These are phyloP conservation scores for Leccinum barrowsii DNA, from an alignment of 768 basidiomycete genomes.

Conservation along the genomic window DNA sequence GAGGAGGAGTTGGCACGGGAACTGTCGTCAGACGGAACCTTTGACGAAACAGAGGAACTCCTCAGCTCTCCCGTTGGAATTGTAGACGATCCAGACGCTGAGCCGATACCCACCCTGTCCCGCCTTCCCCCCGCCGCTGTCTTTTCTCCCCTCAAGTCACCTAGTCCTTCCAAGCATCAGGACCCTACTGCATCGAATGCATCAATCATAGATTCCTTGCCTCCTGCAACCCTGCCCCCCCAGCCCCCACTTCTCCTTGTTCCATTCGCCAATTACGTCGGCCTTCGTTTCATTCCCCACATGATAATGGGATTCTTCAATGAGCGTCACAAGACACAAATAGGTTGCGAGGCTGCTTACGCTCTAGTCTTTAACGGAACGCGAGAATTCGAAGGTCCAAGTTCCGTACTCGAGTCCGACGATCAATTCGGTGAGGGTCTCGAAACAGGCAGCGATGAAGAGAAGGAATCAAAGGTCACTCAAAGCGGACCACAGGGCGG, in stretches of 20 bases:
- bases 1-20: constrained; percentile 69
- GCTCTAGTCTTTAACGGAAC: constrained; percentile 59
- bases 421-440: constrained; percentile 13
- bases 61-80: constrained; percentile 23
- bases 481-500: constrained; percentile 24
- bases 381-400: constrained; percentile 52
- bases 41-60: constrained; percentile 60
- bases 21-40: constrained; percentile 69
- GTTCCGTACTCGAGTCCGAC: constrained; percentile 14
- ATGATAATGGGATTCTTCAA: constrained; percentile 96
- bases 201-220: constrained; percentile 37
- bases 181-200: constrained; percentile 15
- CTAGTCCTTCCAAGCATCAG: constrained; percentile 17
- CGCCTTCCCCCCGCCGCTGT: constrained; percentile 33
- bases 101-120: constrained; percentile 41
- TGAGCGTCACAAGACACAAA: constrained; percentile 71
- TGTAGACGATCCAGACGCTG: constrained; percentile 29
- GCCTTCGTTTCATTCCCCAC: constrained; percentile 77
- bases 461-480: not conserved
- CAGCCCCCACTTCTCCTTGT: constrained; percentile 81
- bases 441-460: constrained; percentile 9
- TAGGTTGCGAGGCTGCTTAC: constrained; percentile 82
- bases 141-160: constrained; percentile 32
- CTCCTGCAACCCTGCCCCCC: constrained; percentile 58
- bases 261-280: constrained; percentile 71